phyloP scores from a whole-genome alignment of 805 yeast species.

The Ogataea methanolica region DNA sequence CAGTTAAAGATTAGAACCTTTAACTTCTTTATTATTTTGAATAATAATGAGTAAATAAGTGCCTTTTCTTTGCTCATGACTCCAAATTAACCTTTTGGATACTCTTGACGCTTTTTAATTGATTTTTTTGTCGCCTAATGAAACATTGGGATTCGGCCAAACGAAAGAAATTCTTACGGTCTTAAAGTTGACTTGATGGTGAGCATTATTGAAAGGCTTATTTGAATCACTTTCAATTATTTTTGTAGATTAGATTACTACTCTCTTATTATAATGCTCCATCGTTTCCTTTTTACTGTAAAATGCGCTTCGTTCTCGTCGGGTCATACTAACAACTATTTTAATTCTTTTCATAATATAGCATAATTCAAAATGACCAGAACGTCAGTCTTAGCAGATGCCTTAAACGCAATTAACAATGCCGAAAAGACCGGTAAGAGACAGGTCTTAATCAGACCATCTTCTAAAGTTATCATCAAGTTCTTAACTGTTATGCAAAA shows the following conservation, averaged over 20 bases:
- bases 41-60: neutral
- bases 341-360: constrained; percentile 9
- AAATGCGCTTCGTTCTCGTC: neutral
- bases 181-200: constrained; percentile 19
- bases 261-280: constrained; percentile 11
- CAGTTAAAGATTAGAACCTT: constrained; percentile 6
- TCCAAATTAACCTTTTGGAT: constrained; percentile 33
- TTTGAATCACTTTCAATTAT: neutral
- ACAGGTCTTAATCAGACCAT: constrained; percentile 97
- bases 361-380: constrained; percentile 71
- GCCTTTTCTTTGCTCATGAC: constrained; percentile 35
- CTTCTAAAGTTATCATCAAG: constrained; percentile 97
- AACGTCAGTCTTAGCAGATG: constrained; percentile 98
- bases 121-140: constrained; percentile 24
- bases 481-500: constrained; percentile 96
- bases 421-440: constrained; percentile 99
- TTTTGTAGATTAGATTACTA: neutral
- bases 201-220: constrained; percentile 21
- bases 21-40: neutral
- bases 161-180: neutral
- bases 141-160: neutral
- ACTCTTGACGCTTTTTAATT: constrained; percentile 41
- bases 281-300: constrained; percentile 19
- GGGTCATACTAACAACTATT: constrained; percentile 26
- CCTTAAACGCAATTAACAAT: constrained; percentile 96